Base-by-base conservation (phyloP, 441 rosid species). In the Theobroma grandiflorum region DNA sequence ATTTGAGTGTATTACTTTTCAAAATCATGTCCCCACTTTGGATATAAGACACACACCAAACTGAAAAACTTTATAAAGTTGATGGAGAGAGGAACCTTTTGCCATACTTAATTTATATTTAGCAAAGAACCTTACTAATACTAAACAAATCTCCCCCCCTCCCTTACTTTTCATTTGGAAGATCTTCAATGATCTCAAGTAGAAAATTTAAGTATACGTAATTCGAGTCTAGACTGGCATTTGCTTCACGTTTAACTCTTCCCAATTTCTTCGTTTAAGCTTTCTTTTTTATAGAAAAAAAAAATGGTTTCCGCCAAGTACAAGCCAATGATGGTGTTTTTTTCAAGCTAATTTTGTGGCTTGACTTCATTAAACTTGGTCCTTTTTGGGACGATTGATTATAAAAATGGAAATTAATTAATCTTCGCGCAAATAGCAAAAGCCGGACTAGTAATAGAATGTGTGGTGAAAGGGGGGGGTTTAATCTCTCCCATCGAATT, bases 11-110 rank as follows among this genome's bases (percentile, higher is more conserved):
- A 77, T 68, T 38, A 53, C 74, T 79, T 80, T 86, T 84, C 84
- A 78, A 80, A 37, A 59, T 26, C 33, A 61, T 72, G 85, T 18
- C 85, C 82, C 85, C 84, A 79, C 86, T 57, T 10, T 50, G 15
- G 35, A 80, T 57, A 59, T 45, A 52, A 42, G 67, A 83, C 72
- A 62, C 68, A 8, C 3, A 72, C 58, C 72, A 6, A 66, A 66
- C 72, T 20, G 1, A 8, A 22, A 42, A 38, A 57, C 52, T 35
- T 7, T 6, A 53, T 33, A 10, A 72, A 31, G 9, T 57, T 71
- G 80, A 80, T 70, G 42, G 72, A 38, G 80, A 70, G 43, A 77
- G 66, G 63, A 33, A 11, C 52, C 31, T 40, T 9, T n/a, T 42
- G 12, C 20, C 78, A 9, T 22, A 6, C 20, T 8, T 6, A 4